Evolutionary conservation across 139 green algal genomes (phyloP).

Genomic region (Closterium sp.): DNA sequence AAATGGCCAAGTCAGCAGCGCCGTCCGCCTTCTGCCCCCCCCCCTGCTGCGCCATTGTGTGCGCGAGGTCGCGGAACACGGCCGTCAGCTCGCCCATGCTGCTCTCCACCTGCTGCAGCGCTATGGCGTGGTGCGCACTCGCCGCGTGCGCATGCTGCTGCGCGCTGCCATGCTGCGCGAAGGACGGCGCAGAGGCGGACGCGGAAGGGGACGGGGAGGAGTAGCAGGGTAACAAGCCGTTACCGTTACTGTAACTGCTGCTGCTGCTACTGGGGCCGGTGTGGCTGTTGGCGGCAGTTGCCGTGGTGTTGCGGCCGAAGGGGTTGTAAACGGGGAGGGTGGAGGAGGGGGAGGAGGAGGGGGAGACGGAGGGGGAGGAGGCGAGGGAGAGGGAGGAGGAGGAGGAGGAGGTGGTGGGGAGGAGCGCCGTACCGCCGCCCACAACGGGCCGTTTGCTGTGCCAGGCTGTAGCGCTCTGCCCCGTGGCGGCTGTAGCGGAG

Average conservation of each 20-base stretch:
- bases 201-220: too few relatives aligned
- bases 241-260: background rate
- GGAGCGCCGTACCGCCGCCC: background rate
- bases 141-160: background rate
- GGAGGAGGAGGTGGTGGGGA: background rate
- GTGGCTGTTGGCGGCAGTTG: background rate
- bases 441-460: background rate
- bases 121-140: constrained; percentile 24
- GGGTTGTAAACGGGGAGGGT: background rate
- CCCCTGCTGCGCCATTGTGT: constrained; percentile 83
- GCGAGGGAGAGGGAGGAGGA: background rate
- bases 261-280: background rate
- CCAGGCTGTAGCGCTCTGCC: background rate
- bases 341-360: background rate
- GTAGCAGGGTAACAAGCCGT: background rate
- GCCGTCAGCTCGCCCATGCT: constrained; percentile 91
- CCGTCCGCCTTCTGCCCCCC: constrained; percentile 20
- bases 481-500: constrained; percentile 47
- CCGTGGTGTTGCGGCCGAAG: background rate
- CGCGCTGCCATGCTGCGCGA: background rate
- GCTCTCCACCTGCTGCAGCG: constrained; percentile 85
- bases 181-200: too few relatives aligned
- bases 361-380: background rate
- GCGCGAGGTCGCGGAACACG: constrained; percentile 94
- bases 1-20: background rate